phyloP scores from a whole-genome alignment of 306 rosid species.

The Glycine latifolia region DNA sequence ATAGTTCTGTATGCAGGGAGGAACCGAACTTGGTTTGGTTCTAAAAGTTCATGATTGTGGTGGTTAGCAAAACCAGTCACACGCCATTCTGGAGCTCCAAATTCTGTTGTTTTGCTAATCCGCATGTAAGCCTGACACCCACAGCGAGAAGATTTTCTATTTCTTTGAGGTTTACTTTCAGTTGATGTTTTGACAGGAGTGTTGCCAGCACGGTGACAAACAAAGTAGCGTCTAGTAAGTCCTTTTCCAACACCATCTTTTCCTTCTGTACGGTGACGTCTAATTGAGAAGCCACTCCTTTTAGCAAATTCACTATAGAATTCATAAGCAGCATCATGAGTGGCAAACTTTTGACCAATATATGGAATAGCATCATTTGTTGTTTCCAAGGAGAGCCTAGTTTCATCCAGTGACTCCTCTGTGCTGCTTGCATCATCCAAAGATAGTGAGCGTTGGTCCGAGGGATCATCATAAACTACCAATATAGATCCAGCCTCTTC shows the following conservation, averaged over 20 bases:
- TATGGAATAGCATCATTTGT: conserved; percentile 72
- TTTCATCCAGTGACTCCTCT: conserved; percentile 83
- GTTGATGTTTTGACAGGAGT: conserved; percentile 77
- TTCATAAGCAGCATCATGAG: conserved; percentile 92
- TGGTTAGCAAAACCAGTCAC: conserved; percentile 93
- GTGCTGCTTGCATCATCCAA: conserved; percentile 85
- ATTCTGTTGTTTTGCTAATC: conserved; percentile 86
- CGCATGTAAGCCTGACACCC: conserved; percentile 96
- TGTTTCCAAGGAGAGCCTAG: conserved; percentile 74
- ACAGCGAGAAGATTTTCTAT: conserved; percentile 92
- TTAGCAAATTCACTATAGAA: conserved; percentile 89
- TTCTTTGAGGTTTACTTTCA: conserved; percentile 89
- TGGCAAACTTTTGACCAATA: conserved; percentile 86
- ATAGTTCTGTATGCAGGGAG: conserved; percentile 98
- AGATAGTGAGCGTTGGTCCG: conserved; percentile 82
- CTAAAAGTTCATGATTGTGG: conserved; percentile 92
- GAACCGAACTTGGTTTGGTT: conserved; percentile 96
- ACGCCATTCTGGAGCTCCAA: conserved; percentile 92
- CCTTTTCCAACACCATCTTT: conserved; percentile 97
- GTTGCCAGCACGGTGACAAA: conserved; percentile 96
- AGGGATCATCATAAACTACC: conserved; percentile 84
- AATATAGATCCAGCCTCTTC: conserved; percentile 79
- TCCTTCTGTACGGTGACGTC: conserved; percentile 95
- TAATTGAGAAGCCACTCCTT: conserved; percentile 86
- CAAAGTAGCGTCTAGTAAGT: conserved; percentile 93